Conservation (phyloP, 306 rosid species). For the Mimosa pudica region DNA sequence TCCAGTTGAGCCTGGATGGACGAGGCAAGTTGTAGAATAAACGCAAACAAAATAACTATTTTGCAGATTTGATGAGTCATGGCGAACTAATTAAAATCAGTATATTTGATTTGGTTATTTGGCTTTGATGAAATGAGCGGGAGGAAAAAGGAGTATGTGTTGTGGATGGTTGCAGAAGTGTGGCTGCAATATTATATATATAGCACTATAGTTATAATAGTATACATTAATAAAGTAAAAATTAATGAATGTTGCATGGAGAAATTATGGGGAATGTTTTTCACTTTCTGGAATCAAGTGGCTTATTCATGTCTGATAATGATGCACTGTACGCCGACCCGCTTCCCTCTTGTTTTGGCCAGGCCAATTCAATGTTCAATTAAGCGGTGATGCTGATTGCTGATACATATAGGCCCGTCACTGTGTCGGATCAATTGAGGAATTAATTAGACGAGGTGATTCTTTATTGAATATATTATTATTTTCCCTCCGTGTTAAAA, state of each 20-base stretch:
- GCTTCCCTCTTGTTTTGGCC: background rate
- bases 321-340: background rate
- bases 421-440: background rate
- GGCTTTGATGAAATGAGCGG: background rate
- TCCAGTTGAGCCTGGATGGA: background rate
- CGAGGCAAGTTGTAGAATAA: background rate
- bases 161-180: conserved; percentile 2
- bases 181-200: background rate
- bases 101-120: background rate
- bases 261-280: conserved; percentile 17
- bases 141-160: no score
- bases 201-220: no score
- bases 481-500: no score
- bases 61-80: conserved; percentile 3
- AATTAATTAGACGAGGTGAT: no score
- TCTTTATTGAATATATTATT: no score
- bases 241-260: conserved; percentile 16
- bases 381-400: background rate
- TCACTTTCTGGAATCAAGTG: conserved; percentile 22
- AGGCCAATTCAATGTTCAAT: conserved; percentile 8
- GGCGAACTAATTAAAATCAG: background rate
- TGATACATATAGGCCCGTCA: background rate
- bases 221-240: no score
- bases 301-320: background rate
- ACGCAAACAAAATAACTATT: background rate